phyloP scores from a whole-genome alignment of 2,329 filamentous ascomycete genomes.

The Penicillium sumatraense region DNA sequence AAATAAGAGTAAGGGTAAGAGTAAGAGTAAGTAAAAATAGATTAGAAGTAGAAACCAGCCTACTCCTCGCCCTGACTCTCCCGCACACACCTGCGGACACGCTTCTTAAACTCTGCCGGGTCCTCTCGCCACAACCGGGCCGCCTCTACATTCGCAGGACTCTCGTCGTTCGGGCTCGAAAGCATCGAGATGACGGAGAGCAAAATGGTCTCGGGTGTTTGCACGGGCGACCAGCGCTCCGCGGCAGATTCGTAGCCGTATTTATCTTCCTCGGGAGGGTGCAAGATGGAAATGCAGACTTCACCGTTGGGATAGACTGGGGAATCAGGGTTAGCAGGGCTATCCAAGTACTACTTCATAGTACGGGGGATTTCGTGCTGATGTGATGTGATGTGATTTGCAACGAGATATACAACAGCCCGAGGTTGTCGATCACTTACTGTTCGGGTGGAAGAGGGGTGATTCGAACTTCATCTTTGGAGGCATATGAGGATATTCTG shows the following conservation, averaged over 20 bases:
- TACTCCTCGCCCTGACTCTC: slow-evolving; percentile 77
- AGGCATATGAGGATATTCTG: slow-evolving; percentile 83
- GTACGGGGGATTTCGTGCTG: neutral
- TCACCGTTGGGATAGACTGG: slow-evolving; percentile 79
- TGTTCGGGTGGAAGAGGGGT: slow-evolving; percentile 93
- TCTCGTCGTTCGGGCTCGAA: slow-evolving; percentile 91
- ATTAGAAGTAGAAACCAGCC: neutral
- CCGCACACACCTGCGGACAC: slow-evolving; percentile 77
- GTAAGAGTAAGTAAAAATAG: neutral
- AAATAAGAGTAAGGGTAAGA: slow-evolving; percentile 14
- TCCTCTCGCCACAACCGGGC: slow-evolving; percentile 87
- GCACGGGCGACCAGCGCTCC: slow-evolving; percentile 93
- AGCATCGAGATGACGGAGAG: slow-evolving; percentile 92
- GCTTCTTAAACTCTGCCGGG: slow-evolving; percentile 74
- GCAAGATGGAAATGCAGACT: slow-evolving; percentile 96
- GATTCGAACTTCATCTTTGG: slow-evolving; percentile 85
- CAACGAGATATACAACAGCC: neutral
- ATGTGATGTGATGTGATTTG: too few relatives aligned
- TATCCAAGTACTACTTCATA: neutral
- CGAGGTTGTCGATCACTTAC: slow-evolving; percentile 47
- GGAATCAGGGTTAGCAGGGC: neutral
- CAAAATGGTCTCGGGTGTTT: slow-evolving; percentile 92
- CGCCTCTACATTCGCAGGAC: slow-evolving; percentile 92
- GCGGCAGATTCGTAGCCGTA: slow-evolving; percentile 89
- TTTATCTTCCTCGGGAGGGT: slow-evolving; percentile 91